These are phyloP conservation scores for Magnusiomyces magnusii DNA, from an alignment of 1,139 yeast genomes.

Conservation along the genomic window DNA sequence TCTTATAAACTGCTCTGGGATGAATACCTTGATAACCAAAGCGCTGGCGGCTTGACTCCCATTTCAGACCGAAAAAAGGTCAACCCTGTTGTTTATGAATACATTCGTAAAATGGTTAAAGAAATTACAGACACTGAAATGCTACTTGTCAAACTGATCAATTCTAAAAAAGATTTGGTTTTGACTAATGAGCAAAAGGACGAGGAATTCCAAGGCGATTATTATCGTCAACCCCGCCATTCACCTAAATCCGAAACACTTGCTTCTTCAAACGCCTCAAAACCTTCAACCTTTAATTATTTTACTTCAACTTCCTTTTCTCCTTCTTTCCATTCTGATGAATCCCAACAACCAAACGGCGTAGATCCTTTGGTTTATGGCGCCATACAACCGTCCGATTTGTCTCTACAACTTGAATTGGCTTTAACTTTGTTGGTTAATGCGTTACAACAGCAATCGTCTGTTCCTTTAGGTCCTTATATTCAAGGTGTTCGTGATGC, in stretches of 20 bases:
- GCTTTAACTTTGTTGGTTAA: conserved; percentile 24
- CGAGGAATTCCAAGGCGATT: not conserved
- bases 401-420: conserved; percentile 22
- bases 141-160: conserved; percentile 12
- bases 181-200: conserved; percentile 1
- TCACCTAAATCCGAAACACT: not conserved
- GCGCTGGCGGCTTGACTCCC: not conserved
- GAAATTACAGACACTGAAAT: conserved; percentile 16
- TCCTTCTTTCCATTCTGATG: not conserved
- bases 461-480: conserved; percentile 20
- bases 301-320: not conserved
- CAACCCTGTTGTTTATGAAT: conserved; percentile 14
- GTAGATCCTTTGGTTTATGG: conserved; percentile 3
- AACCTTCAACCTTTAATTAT: not conserved
- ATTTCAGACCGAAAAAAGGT: not conserved
- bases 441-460: conserved; percentile 23
- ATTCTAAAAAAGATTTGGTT: conserved; percentile 10
- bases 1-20: conserved; percentile 16
- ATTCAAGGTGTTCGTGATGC: conserved; percentile 23
- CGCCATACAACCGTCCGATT: conserved; percentile 12
- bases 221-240: not conserved
- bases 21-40: conserved; percentile 12
- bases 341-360: not conserved
- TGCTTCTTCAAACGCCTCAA: too few relatives aligned
- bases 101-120: conserved; percentile 10